Evolutionary conservation across 2,329 filamentous ascomycete genomes (phyloP), one percentile per base, ranked within the genome.

Genomic region (Sphaerulina musiva): DNA sequence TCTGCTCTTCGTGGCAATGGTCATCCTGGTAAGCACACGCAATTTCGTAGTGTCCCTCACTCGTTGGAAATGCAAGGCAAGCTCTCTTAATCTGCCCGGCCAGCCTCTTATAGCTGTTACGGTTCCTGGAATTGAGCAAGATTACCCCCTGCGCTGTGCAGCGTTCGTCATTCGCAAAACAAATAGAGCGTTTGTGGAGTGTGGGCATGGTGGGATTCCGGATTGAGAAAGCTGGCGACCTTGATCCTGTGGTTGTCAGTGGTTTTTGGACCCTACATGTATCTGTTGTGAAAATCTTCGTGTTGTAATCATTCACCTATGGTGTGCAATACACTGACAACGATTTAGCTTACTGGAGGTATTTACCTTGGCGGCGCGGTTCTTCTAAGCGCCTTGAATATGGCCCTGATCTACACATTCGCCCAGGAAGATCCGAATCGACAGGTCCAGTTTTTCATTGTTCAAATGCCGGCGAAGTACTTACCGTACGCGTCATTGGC

Each of bases 321-420:
- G 20, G 36, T 51, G 42, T 36, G 55, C 43, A 36, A 38, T 52
- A 47, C 51, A 56, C 65, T 68, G 58, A 67, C 63, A 55, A 20
- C 43, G 40, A 31, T 48, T 38, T 59, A 68, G 68, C 57, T 68
- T 36, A 59, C 60, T 14, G 61, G 62, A 64, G 76, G 78, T 57
- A 63, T 76, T 55, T 66, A 81, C 51, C 72, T 84, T 29, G 74
- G 76, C 48, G 73, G 74, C 43, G 69, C 70, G 54, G 73, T 78
- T 46, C 83, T 85, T 59, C 68, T 78, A 48, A 62, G 59, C 62
- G 70, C 86, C 10, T 78, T 98, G 51, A 84, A 87, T 49, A 76
- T 95, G 56, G 89, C 90, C 40, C 80, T 95, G 67, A 78, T 81
- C 47, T 96, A 96, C 69, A 95, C 90, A 5, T 87, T 83, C 60